Evolutionary conservation across 2,329 filamentous ascomycete genomes (phyloP), one percentile per base, ranked within the genome.

Genomic region (Pseudocercospora macadamiae): DNA sequence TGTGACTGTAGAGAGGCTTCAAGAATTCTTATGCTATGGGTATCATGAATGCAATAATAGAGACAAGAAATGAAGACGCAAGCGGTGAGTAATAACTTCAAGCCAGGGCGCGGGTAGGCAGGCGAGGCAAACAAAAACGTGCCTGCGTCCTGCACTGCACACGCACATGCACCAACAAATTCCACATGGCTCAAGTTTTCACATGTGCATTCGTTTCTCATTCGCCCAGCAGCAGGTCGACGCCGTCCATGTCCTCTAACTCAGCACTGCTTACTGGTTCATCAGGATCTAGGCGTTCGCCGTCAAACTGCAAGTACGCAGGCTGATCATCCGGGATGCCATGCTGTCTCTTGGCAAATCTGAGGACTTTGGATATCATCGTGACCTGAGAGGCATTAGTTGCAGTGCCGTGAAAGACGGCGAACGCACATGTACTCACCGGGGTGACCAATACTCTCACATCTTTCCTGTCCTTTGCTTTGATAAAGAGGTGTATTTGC

Each of bases 301-400:
- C 91, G 66, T 96, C 91, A 73, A 91, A 93, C 65, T 82, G 79
- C 9, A 96, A 76, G 34, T 81, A 80, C 2, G 95, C 76, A 0
- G 80, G 73, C 64, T 80, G 82, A 3, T 82, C 80, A 1, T 76
- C 70, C 0, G 76, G 73, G 16, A 93, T 71, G 0, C 77, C 67
- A 26, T 82, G 80, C 64, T 81, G 76, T 34, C 77, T 77, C 51
- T 85, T 82, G 71, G 89, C 93, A 3, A 80, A 83, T 36, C 76
- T 78, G 16, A 89, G 77, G 52, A 96, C 79, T 54, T 83, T 85
- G 28, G 80, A 80, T 21, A 92, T 80, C 2, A 78, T 81, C 1
- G 86, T 91, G 51, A 81, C 79, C 55, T 80, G 68, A 7, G 67
- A 62, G 49, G 64, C 64, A 49, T 74, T 70, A 63, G 67, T 52